A percentile compares a stretch with the other conserved stretches of the same genome.
These are phyloP conservation scores for Salix suchowensis DNA, from an alignment of 345 rosid genomes.

Conservation along the genomic window DNA sequence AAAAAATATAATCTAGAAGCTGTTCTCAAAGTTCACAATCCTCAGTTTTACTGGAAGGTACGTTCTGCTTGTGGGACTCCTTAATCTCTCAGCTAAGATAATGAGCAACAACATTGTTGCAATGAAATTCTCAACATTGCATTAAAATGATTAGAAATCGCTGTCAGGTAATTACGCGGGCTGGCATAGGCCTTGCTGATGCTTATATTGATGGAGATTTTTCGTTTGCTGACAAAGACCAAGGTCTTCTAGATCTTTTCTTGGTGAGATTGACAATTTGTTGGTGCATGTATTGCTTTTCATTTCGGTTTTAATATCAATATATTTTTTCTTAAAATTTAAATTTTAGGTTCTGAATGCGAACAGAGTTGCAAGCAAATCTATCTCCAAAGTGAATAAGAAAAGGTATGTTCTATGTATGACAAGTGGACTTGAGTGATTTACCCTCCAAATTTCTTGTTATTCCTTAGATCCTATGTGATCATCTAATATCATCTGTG, in stretches of 20 bases:
- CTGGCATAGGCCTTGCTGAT: constrained; percentile 84
- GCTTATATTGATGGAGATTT: constrained; percentile 73
- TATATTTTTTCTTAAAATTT: background rate
- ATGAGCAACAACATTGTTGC: too few relatives aligned
- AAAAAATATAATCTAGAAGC: constrained; percentile 39
- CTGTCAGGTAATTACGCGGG: constrained; percentile 68
- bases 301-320: background rate
- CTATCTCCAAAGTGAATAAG: constrained; percentile 37
- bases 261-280: constrained; percentile 36
- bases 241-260: constrained; percentile 62
- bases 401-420: constrained; percentile 41
- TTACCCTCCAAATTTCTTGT: too few relatives aligned
- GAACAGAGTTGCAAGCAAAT: constrained; percentile 45
- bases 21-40: constrained; percentile 55
- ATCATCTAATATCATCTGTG: too few relatives aligned
- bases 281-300: background rate
- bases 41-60: constrained; percentile 93
- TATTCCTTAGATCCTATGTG: too few relatives aligned
- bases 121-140: too few relatives aligned
- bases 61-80: background rate
- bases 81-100: background rate
- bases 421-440: too few relatives aligned
- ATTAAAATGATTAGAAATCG: background rate
- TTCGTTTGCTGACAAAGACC: constrained; percentile 54
- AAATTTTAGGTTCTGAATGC: constrained; percentile 54